Base-by-base conservation (phyloP, 805 yeast species). In the Saccharomyces eubayanus region DNA sequence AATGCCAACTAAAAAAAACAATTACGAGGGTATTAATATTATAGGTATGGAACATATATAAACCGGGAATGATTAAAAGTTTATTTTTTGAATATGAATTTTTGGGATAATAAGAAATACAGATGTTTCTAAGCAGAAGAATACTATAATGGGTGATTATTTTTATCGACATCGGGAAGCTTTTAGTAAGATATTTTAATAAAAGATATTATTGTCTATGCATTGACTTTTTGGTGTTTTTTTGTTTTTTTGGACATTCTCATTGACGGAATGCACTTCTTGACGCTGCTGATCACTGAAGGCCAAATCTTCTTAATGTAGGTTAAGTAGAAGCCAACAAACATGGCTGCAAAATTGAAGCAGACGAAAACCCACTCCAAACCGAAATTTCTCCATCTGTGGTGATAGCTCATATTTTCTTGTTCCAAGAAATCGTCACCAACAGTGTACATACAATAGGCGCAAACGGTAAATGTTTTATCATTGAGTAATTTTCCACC, bases 341-440 rank as follows among this genome's bases (percentile, higher is more conserved):
- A 53, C 59, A 59, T 70, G 11, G 72, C 72, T 50, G 54, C 54
- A 31, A 73, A 50, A 56, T 82, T 81, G 71, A 81, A 78, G 36
- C 67, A 52, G 49, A 78, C 72, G 65, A 74, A 82, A 47, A 72
- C 80, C 67, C 76, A 74, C 61, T 74, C 73, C 58, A 81, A 71
- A 30, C 86, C 85, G 54, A 81, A 64, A 57, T 82, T 78, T 65
- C 85, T 74, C 85, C 85, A 82, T 48, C 78, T 72, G 53, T 76
- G 62, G 48, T 59, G 41, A 64, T 71, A 80, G 10, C 67, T 61
- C 52, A 77, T 72, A 54, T 72, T 72, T 52, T 76, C 66, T 11
- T 69, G 64, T 0, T 57, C 55, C 52, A 63, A 49, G 58, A 65
- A 75, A 52, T 68, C 72, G 59, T 75, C 72, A 12, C 75, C 77